Conservation (phyloP, 345 rosid species). For the Durio zibethinus region DNA sequence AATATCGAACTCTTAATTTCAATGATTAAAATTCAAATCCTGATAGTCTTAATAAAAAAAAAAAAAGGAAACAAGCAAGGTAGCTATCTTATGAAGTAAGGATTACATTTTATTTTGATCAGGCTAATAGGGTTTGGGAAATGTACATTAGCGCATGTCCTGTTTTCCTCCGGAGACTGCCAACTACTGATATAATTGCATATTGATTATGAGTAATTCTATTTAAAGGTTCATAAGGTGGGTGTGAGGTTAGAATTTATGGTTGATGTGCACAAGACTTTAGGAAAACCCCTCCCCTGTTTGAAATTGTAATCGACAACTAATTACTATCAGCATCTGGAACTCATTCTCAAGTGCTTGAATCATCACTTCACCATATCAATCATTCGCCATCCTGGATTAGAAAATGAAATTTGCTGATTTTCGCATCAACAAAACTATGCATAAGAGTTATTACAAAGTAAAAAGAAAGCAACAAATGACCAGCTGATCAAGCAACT, state of each 20-base stretch:
- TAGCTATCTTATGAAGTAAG: too few species aligned
- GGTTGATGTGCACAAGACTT: conserved; percentile 4
- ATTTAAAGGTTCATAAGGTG: not conserved
- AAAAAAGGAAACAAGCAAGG: too few species aligned
- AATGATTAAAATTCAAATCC: too few species aligned
- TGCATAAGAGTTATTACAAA: not conserved
- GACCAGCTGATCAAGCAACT: not conserved
- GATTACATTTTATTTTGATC: not conserved
- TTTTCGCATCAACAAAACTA: not conserved
- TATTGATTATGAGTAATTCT: conserved; percentile 9
- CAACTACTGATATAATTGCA: conserved; percentile 16
- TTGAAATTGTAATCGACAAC: not conserved
- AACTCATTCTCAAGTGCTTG: not conserved
- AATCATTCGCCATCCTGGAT: not conserved
- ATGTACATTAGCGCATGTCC: not conserved
- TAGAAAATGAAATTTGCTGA: not conserved
- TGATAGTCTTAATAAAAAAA: too few species aligned
- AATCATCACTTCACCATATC: not conserved
- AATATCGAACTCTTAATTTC: too few species aligned
- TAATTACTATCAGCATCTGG: not conserved
- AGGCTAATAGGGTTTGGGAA: not conserved
- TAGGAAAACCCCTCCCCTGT: not conserved
- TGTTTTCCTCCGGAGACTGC: conserved; percentile 8
- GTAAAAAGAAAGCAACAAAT: not conserved
- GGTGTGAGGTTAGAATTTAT: not conserved